Conservation (phyloP, 1,139 yeast genomes). For the Debaryomycetaceae sp. region DNA sequence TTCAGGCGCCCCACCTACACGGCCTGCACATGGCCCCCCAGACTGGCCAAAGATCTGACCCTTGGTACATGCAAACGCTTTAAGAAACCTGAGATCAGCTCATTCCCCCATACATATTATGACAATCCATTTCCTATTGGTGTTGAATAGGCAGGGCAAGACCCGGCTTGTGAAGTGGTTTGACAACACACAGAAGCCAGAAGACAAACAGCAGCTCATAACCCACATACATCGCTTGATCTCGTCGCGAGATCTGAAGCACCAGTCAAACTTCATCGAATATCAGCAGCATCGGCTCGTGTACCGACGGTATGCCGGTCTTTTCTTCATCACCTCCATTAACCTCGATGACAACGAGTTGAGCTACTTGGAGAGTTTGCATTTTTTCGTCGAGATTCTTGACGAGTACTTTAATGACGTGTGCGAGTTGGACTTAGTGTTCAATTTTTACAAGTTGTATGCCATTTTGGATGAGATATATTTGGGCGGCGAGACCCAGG, state of each 20-base stretch:
- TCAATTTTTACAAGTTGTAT: constrained; percentile 72
- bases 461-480: constrained; percentile 70
- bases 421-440: constrained; percentile 90
- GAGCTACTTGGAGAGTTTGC: constrained; percentile 77
- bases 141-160: constrained; percentile 91
- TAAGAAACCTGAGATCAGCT: too few species aligned
- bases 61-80: too few species aligned
- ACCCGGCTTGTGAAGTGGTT: constrained; percentile 84
- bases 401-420: constrained; percentile 85
- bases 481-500: constrained; percentile 76
- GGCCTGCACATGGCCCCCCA: too few species aligned
- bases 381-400: constrained; percentile 81
- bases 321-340: constrained; percentile 77
- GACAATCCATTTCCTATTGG: constrained; percentile 75
- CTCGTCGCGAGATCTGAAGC: constrained; percentile 77
- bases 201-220: constrained; percentile 54
- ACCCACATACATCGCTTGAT: constrained; percentile 78
- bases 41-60: too few species aligned
- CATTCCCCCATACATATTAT: too few species aligned
- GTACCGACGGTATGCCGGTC: constrained; percentile 87
- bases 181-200: constrained; percentile 27
- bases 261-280: constrained; percentile 77
- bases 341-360: constrained; percentile 76
- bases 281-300: constrained; percentile 72
- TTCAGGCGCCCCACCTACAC: too few species aligned